Conservation (phyloP, 2,329 filamentous ascomycete genomes). For the Chrysoporthe cubensis region DNA sequence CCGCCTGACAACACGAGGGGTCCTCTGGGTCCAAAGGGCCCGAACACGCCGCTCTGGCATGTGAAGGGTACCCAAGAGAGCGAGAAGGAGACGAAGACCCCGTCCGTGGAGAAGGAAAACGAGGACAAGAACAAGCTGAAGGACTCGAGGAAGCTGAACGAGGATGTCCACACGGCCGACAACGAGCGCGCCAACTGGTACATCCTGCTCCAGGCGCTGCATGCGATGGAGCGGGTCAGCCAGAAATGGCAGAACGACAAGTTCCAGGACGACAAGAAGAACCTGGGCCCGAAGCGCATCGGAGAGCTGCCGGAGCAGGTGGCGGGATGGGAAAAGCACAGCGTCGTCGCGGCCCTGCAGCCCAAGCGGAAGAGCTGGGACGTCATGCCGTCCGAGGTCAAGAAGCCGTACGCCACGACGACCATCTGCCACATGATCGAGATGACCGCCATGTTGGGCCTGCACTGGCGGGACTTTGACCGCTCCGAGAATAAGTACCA, state of each 20-base stretch:
- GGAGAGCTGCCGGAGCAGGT: constrained; percentile 31
- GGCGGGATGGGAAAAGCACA: constrained; percentile 39
- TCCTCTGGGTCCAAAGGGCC: constrained; percentile 18
- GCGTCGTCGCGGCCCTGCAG: constrained; percentile 51
- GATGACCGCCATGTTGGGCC: constrained; percentile 56
- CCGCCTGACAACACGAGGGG: constrained; percentile 46
- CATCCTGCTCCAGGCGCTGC: constrained; percentile 52
- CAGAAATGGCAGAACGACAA: constrained; percentile 48
- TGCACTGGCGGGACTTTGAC: constrained; percentile 64
- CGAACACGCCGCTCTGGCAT: constrained; percentile 12
- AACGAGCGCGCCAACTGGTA: constrained; percentile 62
- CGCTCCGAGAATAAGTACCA: constrained; percentile 53
- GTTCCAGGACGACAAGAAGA: constrained; percentile 32
- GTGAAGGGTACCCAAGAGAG: constrained; percentile 43
- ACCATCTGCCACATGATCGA: constrained; percentile 61
- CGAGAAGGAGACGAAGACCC: constrained; percentile 36
- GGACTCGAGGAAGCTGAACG: constrained; percentile 37
- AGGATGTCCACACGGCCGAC: constrained; percentile 54
- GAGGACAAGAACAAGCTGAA: constrained; percentile 12
- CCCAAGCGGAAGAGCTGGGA: constrained; percentile 53
- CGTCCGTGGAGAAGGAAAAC: constrained; percentile 24
- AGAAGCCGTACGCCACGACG: constrained; percentile 56
- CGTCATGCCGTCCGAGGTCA: constrained; percentile 52
- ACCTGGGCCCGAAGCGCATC: constrained; percentile 16
- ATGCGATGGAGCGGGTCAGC: constrained; percentile 54